Percentiles rank a stretch among this genome's conserved stretches.
Conservation (phyloP, 371 early-diverging fungal species). For the Cokeromyces recurvatus region DNA sequence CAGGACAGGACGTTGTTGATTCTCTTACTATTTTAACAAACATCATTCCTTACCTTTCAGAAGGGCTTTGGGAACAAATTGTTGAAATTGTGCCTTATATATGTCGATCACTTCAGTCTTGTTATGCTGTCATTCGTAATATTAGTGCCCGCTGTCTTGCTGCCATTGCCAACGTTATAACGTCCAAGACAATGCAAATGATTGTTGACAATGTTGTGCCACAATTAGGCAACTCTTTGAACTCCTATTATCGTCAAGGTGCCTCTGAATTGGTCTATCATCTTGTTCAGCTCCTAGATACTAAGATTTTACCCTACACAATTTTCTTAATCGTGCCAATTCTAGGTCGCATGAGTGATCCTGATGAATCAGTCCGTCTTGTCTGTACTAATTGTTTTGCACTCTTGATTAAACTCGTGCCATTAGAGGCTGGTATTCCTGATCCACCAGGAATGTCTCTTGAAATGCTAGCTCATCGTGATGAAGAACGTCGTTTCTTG, state of each 20-base stretch:
- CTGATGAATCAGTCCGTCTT: conserved; percentile 83
- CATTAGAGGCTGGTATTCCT: conserved; percentile 86
- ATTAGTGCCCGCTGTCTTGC: conserved; percentile 81
- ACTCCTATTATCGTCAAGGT: conserved; percentile 78
- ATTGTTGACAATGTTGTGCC: conserved; percentile 78
- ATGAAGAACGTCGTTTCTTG: conserved; percentile 86
- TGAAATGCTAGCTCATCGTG: conserved; percentile 74
- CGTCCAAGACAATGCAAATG: conserved; percentile 72
- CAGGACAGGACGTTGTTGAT: conserved; percentile 76
- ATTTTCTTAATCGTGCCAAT: conserved; percentile 94
- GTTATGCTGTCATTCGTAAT: conserved; percentile 74
- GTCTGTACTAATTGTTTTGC: conserved; percentile 93
- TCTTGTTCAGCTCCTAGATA: conserved; percentile 65
- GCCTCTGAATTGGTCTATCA: conserved; percentile 74
- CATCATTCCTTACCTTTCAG: conserved; percentile 64
- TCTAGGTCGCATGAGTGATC: conserved; percentile 97
- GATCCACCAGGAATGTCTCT: conserved; percentile 85
- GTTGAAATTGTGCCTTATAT: conserved; percentile 60
- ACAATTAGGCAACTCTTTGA: conserved; percentile 68
- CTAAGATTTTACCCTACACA: conserved; percentile 86
- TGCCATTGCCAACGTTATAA: conserved; percentile 62
- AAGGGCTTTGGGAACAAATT: conserved; percentile 39
- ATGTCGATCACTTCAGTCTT: conserved; percentile 61
- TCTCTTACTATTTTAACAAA: conserved; percentile 70
- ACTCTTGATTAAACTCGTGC: conserved; percentile 88